Base-by-base conservation (phyloP, 1,284 basidiomycete genomes). In the Amylostereum chailletii region DNA sequence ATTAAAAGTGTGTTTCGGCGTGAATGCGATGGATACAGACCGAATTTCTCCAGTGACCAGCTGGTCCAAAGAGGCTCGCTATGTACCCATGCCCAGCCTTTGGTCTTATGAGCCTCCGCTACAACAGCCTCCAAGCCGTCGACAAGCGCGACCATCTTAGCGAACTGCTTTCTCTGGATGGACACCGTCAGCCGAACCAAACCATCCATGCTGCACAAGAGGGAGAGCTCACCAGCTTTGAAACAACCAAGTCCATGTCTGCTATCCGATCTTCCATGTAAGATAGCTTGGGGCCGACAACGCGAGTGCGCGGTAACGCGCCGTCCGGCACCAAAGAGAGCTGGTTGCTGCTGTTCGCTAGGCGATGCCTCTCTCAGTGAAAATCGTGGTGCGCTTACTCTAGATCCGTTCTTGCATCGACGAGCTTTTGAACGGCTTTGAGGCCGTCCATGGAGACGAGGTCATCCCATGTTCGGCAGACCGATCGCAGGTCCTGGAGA, bases 21-120 rank as follows among this genome's bases (percentile, higher is more conserved):
- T 38, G 40, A 45, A 11, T 31, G 34, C 7, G 27, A 32, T 9
- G 43, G 29, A 9, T 29, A 58, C 75, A 39, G 56, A 85, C 86
- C 85, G 52, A 90, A 88, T 62, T 76, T 82, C 57, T 86, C 82
- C 30, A 90, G 63, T 1, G 87, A 71, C 87, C 88, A 90, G 8
- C 86, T 88, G 30, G 76, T 68, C 87, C 87, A 90, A 41, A 90
- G 67, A 0, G 83, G 79, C 52, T 88, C 83, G 52, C 79, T 69
- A 4, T 68, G 64, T 1, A 79, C 80, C 78, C 83, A 89, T 54
- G 69, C 66, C 68, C 76, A 79, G 0, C 86, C 86, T 60, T 85
- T 88, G 10, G 68, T 65, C 60, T 76, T 83, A 57, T 79, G 74
- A 3, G 85, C 84, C 47, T 90, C 87, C 36, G 74, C 66, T 6